These are phyloP conservation scores for Lactifluus rugatus DNA, from an alignment of 768 basidiomycete species.

Conservation along the genomic window DNA sequence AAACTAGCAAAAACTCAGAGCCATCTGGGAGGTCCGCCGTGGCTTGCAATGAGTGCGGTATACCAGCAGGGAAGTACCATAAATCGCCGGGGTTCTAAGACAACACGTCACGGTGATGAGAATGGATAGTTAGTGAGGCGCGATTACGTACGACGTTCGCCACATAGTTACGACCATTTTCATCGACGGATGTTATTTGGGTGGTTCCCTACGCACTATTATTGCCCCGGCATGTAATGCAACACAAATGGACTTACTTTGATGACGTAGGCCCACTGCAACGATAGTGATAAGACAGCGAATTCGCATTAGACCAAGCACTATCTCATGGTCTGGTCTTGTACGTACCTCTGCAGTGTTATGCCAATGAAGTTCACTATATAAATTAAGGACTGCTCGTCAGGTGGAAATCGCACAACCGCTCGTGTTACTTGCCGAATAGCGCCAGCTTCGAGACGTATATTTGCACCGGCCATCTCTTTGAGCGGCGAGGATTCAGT, in stretches of 20 bases:
- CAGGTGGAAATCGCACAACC: background rate
- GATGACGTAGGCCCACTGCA: slow-evolving; percentile 28
- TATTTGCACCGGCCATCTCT: slow-evolving; percentile 27
- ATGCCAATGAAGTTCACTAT: slow-evolving; percentile 31
- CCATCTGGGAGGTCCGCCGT: slow-evolving; percentile 24
- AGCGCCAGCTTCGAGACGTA: slow-evolving; percentile 27
- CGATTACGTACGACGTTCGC: slow-evolving; percentile 10
- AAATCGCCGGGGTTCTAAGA: slow-evolving; percentile 16
- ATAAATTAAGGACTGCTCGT: background rate
- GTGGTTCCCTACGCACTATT: slow-evolving; percentile 9
- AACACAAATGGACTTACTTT: slow-evolving; percentile 19
- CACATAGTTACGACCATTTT: slow-evolving; percentile 14
- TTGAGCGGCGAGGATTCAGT: background rate
- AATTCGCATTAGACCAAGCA: background rate
- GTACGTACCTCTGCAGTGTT: slow-evolving; percentile 22
- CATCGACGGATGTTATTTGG: slow-evolving; percentile 14
- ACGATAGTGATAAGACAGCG: too few relatives aligned
- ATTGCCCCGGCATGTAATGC: background rate
- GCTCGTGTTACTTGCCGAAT: slow-evolving; percentile 19
- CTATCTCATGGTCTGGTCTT: too few relatives aligned
- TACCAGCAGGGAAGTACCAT: slow-evolving; percentile 30
- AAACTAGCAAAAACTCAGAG: slow-evolving; percentile 28
- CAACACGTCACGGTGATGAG: background rate
- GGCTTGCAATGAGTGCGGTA: slow-evolving; percentile 32
- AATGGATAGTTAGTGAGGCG: background rate